Base-by-base conservation (phyloP, 352 stramenopile species). In the Phytophthora constricta region DNA sequence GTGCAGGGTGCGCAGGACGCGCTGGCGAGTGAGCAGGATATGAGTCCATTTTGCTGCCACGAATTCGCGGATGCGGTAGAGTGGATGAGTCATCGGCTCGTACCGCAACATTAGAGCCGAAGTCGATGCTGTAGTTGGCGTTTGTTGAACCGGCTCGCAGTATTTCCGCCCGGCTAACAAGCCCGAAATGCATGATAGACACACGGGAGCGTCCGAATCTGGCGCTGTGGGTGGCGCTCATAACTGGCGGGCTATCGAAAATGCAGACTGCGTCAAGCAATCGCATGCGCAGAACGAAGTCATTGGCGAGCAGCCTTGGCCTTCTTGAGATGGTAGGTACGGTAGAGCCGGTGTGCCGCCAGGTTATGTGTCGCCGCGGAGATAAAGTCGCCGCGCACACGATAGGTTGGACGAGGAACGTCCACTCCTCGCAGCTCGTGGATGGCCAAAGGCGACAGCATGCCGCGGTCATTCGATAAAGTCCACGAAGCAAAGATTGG, bases 101-200 rank as follows among this genome's bases (percentile, higher is more conserved):
- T n/a, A n/a, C n/a, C n/a, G n/a, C 33, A 41, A 41, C 33, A 16
- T 41, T 41, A 16, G 33, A 10, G 10, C 39, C 39, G 39, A 46
- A 46, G 39, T 46, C 11, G 1, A 20, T 7, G 13, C 13, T 22
- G 17, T 10, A 46, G 19, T 3, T 20, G 39, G 39, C 39, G 39
- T 46, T 46, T 1, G 39, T 20, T 4, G 39, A 46, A 10, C 39
- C 39, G 8, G 13, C 13, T 37, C 31, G 31, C 7, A 37, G 31
- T 13, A 13, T 7, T 11, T 37, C 31, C 31, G 26, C 16, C 2
- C 25, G 7, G n/a, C 5, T 5, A 16, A 27, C 26, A 1, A 26
- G 39, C 11, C 25, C 17, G 41, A 43, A 62, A 19, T 62, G 54
- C 42, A 54, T 43, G 10, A 62, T 46, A 0, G 54, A n/a, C 10